phyloP scores from a whole-genome alignment of 78 protist genomes.

The Pelomyxa schiedti region DNA sequence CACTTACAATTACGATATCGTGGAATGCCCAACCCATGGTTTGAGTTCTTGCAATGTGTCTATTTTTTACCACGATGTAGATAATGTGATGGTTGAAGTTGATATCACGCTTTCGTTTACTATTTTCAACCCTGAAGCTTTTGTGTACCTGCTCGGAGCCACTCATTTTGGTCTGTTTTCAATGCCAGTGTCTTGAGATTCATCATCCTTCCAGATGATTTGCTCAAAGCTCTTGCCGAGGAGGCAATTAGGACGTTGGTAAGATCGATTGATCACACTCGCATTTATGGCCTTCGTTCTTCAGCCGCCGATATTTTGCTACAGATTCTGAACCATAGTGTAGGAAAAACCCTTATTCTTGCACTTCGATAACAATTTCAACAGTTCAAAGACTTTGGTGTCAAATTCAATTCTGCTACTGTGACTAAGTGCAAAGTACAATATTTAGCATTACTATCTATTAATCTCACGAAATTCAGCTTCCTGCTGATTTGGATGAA shows the following conservation, averaged over 20 bases:
- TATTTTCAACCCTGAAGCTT: neutral
- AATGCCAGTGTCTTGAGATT: neutral
- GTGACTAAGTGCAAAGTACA: no score
- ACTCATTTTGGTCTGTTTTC: neutral
- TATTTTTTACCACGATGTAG: neutral
- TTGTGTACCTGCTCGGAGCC: neutral
- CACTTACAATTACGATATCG: neutral
- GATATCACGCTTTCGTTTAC: neutral
- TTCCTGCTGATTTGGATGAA: neutral
- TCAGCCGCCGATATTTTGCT: neutral
- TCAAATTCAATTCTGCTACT: neutral
- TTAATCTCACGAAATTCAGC: no score
- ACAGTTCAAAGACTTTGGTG: neutral
- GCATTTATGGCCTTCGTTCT: neutral
- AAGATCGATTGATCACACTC: neutral
- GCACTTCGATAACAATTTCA: neutral
- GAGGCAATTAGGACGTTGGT: neutral
- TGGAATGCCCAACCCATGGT: neutral
- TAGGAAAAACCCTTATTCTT: neutral
- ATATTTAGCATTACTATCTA: no score
- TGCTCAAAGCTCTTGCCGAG: neutral
- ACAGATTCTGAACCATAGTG: neutral
- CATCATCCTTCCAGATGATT: neutral
- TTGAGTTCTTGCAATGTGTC: neutral
- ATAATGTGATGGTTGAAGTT: neutral